These are phyloP conservation scores for Musa itinerans DNA, from an alignment of 176 grass and related monocot genomes.

Conservation along the genomic window DNA sequence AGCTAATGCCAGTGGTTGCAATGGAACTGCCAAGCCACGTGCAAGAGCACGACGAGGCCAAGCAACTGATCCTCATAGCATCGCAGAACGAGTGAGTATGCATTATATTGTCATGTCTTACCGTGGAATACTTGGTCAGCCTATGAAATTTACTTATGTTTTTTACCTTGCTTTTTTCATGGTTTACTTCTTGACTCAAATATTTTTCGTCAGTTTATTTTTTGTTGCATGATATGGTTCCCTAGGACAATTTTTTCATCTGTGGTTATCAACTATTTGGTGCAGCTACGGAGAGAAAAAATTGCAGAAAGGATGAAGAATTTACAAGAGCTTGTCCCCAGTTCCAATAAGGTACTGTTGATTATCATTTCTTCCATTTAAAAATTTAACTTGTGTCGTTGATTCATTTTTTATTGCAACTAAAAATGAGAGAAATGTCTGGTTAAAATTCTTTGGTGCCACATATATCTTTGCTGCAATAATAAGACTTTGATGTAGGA, in stretches of 20 bases:
- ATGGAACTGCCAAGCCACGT: conserved; percentile 25
- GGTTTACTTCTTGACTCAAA: background rate
- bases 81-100: conserved; percentile 27
- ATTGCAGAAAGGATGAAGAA: conserved; percentile 29
- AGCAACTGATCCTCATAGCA: conserved; percentile 33
- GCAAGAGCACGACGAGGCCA: conserved; percentile 27
- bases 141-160: background rate
- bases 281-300: conserved; percentile 31
- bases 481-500: background rate
- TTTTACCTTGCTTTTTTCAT: too few relatives aligned
- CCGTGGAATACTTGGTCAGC: background rate
- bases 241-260: background rate
- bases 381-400: background rate
- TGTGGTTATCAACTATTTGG: background rate
- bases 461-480: background rate
- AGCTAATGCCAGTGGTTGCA: conserved; percentile 18
- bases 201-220: background rate
- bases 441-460: background rate
- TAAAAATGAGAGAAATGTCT: background rate
- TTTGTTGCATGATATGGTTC: background rate
- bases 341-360: conserved; percentile 24
- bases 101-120: background rate
- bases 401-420: background rate
- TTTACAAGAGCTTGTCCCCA: conserved; percentile 23
- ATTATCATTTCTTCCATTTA: background rate